Base-by-base conservation (phyloP, 345 rosid genomes). In the Eucalyptus polyanthemos region DNA sequence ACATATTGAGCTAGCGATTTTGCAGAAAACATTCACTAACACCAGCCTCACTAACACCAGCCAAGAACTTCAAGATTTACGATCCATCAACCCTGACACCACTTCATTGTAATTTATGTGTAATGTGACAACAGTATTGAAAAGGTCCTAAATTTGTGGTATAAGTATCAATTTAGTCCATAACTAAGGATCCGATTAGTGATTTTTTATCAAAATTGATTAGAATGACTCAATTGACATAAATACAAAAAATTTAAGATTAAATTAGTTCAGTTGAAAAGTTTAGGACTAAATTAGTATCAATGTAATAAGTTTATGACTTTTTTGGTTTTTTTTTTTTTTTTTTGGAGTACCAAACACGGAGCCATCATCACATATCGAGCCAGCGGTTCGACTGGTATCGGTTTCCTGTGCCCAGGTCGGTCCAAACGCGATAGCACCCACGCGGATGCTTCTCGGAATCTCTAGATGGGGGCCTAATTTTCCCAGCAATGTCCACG, bases 271-370 rank as follows among this genome's bases (percentile, higher is more conserved):
- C 25, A 53, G 1, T 53, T 53, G 2, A 53, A 53, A 53, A 53
- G 2, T 53, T 53, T 53, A 53, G 0, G 5, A 53, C 24, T 19
- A 53, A 19, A 53, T 53, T 53, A 53, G 0, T 19, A 53, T 53
- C 1, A 3, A 53, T 53, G 0, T 0, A 53, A 53, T 53, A 53
- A 53, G 2, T 21, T 53, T 3, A 21, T 0, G 10, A 19, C 0
- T 19, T 53, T 16, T 50, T 16, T 17, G 7, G 0, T 51, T 3
- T 53, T 19, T 19, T 19, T 53, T 53, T 53, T 19, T 7, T 0
- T 17, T 4, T 8, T 53, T 1, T 8, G 0, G 11, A 1, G 58
- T 53, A 53, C 58, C 11, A 8, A 53, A 53, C 58, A 53, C 11
- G 5, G 25, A 8, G 80, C 42, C 13, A 31, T 67, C 80, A 16